Evolutionary conservation across 148 eudicot genomes (phyloP).

Genomic region (Camellia granthamiana): DNA sequence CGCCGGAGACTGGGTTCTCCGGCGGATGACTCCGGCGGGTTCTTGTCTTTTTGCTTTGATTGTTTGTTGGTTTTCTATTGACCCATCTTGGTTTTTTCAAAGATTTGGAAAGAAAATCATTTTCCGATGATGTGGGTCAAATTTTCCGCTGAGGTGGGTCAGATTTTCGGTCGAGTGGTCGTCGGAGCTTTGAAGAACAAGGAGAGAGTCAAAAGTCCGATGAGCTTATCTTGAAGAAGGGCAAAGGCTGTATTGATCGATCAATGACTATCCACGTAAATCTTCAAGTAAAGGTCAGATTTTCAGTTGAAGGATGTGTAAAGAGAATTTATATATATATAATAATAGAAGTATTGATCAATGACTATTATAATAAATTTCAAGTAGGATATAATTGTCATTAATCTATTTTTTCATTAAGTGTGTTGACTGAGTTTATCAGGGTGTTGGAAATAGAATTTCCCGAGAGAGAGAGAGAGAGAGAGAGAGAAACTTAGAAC

Average conservation of each 20-base stretch:
- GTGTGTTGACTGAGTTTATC: too few relatives aligned
- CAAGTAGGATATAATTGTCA: too few relatives aligned
- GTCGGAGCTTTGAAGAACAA: neutral
- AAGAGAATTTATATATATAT: too few relatives aligned
- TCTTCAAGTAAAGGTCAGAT: too few relatives aligned
- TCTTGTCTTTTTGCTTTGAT: conserved; percentile 6
- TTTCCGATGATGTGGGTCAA: conserved; percentile 11
- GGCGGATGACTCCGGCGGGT: conserved; percentile 18
- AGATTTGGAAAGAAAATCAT: conserved; percentile 14
- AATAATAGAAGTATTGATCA: too few relatives aligned
- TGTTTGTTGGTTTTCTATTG: conserved; percentile 9
- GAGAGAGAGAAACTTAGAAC: too few relatives aligned
- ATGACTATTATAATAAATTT: too few relatives aligned
- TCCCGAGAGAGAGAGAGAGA: too few relatives aligned
- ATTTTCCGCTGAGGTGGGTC: conserved; percentile 19
- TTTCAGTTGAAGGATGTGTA: too few relatives aligned
- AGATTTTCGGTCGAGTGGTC: conserved; percentile 1
- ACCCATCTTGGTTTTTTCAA: conserved; percentile 31
- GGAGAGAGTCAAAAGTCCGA: neutral
- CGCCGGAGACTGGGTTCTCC: conserved; percentile 30
- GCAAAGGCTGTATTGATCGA: neutral
- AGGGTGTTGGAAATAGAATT: too few relatives aligned
- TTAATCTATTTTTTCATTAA: too few relatives aligned
- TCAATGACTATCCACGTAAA: too few relatives aligned
- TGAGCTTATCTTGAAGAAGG: neutral